Base-by-base conservation (phyloP, 495 filamentous ascomycete species). In the Glarea lozoyensis region DNA sequence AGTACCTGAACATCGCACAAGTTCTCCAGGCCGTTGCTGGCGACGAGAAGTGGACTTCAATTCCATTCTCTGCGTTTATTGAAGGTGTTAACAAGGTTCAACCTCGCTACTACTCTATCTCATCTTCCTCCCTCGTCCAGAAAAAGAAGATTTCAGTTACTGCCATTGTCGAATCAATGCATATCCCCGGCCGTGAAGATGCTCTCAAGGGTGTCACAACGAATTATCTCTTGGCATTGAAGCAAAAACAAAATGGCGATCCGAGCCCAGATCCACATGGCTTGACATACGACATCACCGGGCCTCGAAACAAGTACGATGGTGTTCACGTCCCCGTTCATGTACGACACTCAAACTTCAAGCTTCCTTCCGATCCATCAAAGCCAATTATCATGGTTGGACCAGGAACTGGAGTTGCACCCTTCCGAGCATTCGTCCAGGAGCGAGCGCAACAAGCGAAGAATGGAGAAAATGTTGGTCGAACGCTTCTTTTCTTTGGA, bases 51-150 rank as follows among this genome's bases (percentile, higher is more conserved):
- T 99, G 93, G 84, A 63, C 73, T 16, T 78, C 76, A 34, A 77
- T 95, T 34, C 93, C 92, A 12, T 97, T 99, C 67, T 95, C 93
- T 4, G 76, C 89, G 52, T 77, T 97, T 49, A 92, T 97, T 49
- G 92, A 99, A 68, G 84, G 88, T 49, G 61, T 97, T 41, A 84
- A 83, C 65, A 95, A 94, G 69, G 78, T 99, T 34, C 92, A 97
- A 58, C 89, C 93, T 7, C 86, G 92, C 21, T 99, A 97, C 72
- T 99, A 99, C 70, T 97, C 93, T 18, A 99, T 99, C 61, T 99
- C 92, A 17, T 97, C 93, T 0, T 96, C 90, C 0, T 96, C 92
- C 17, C 61, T 87, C 9, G 92, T 94, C 29, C 89, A 99, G 48
- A 89, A 92, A 63, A 81, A 93, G 59, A 82, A 86, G 66, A 85